Percentiles rank a stretch among this genome's conserved stretches.
phyloP scores from a whole-genome alignment of 345 rosid species.

The Schrenkiella parvula region DNA sequence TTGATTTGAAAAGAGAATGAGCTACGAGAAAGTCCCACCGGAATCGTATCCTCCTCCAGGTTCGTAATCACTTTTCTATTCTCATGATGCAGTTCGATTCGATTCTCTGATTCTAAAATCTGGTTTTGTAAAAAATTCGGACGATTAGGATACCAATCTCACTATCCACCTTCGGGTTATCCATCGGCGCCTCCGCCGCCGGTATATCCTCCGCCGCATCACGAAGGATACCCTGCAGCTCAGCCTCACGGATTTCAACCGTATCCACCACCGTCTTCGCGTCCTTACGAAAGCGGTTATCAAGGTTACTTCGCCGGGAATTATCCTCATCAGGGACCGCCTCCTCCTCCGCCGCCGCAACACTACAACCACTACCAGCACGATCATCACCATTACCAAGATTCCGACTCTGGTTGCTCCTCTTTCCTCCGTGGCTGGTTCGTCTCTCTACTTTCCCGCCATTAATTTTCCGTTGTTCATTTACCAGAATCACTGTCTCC shows the following conservation, averaged over 20 bases:
- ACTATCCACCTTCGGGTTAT: slow-evolving; percentile 34
- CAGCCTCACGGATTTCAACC: slow-evolving; percentile 37
- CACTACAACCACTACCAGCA: slow-evolving; percentile 43
- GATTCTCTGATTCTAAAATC: neutral
- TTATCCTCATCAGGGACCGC: slow-evolving; percentile 40
- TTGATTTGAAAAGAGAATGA: slow-evolving; percentile 36
- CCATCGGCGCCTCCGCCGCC: slow-evolving; percentile 56
- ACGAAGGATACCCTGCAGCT: slow-evolving; percentile 52
- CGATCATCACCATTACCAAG: slow-evolving; percentile 49
- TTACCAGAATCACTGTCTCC: neutral
- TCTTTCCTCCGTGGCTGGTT: slow-evolving; percentile 81
- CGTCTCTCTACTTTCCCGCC: slow-evolving; percentile 19
- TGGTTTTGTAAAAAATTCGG: neutral
- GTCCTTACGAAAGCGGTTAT: slow-evolving; percentile 56
- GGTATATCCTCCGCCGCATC: slow-evolving; percentile 37
- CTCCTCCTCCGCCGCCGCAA: slow-evolving; percentile 44
- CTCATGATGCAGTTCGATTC: neutral
- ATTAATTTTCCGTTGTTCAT: neutral
- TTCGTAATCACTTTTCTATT: neutral
- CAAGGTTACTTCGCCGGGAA: slow-evolving; percentile 60
- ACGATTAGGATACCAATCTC: slow-evolving; percentile 14
- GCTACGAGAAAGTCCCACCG: slow-evolving; percentile 54
- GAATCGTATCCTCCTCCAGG: slow-evolving; percentile 68
- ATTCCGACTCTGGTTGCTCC: slow-evolving; percentile 45
- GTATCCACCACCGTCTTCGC: slow-evolving; percentile 37